Base-by-base conservation (phyloP, 1,284 basidiomycete genomes). In the Microstroma glucosiphilum region DNA sequence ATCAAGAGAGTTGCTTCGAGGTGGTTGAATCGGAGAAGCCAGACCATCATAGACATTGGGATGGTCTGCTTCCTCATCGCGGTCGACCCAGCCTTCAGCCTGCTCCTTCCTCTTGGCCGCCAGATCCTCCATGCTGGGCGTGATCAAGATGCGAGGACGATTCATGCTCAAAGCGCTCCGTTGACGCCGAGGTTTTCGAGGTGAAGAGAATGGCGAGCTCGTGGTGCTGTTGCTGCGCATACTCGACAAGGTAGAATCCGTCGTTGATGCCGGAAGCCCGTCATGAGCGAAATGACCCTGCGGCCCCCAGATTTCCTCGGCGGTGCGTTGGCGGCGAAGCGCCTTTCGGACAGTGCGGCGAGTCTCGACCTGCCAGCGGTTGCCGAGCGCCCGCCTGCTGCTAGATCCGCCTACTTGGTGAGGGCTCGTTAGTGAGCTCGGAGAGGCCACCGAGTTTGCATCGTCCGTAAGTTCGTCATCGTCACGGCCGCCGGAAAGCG, bases 101-200 rank as follows among this genome's bases (percentile, higher is more conserved):
- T 68, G 66, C 59, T 60, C 58, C 54, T 67, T 61, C 8, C 69
- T 37, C 13, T 69, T 56, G 7, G 66, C 58, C 25, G 68, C 70
- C 3, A 75, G 62, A 40, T 75, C 73, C 40, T 75, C 73, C 15
- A 69, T 69, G 40, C 72, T 73, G 6, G 73, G 72, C 25, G 73
- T 75, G 58, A 75, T 73, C 37, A 71, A 65, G 49, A 75, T 75
- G 12, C 69, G 63, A 3, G 73, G 73, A 15, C 67, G 59, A 1
- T n/a, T 51, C 26, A 59, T 46, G 55, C 21, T 23, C 46, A 48
- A 48, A 23, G 46, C 46, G 23, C 46, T 48, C n/a, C 46, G 46
- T 23, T 48, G 17, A 12, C 46, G 46, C n/a, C 46, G 46, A 48
- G 46, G 46, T 23, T 48, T 48, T 6, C 46, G 46, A 12, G n/a